Percentiles rank a stretch among this genome's conserved stretches.
These are phyloP conservation scores for Dunaliella primolecta DNA, from an alignment of 139 green algal species.

Conservation along the genomic window DNA sequence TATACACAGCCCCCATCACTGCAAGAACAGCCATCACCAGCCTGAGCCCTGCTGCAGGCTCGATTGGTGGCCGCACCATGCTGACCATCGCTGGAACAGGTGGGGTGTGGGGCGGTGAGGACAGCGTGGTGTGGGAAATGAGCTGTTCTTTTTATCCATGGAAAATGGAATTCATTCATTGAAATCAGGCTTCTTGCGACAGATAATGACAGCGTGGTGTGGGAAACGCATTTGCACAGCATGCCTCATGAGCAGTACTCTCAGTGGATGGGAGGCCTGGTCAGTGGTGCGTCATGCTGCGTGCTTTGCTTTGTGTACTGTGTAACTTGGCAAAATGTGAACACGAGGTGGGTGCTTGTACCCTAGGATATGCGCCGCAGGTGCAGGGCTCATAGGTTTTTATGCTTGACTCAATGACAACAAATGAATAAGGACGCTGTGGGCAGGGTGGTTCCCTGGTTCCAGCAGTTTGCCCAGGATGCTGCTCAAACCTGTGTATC, in stretches of 20 bases:
- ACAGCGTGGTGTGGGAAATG: constrained; percentile 26
- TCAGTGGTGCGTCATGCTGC: too few species aligned
- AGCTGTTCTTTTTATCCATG: too few species aligned
- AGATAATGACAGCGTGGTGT: too few species aligned
- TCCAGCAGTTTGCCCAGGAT: not conserved
- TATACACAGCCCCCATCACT: not conserved
- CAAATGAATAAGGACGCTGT: not conserved
- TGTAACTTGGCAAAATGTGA: too few species aligned
- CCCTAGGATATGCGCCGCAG: too few species aligned
- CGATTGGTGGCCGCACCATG: constrained; percentile 14
- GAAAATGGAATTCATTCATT: too few species aligned
- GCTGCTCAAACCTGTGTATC: not conserved
- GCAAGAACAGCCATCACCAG: constrained; percentile 17
- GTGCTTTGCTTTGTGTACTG: too few species aligned
- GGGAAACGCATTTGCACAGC: too few species aligned
- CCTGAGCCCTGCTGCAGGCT: constrained; percentile 8
- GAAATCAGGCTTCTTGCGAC: too few species aligned
- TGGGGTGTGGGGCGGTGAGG: constrained; percentile 1
- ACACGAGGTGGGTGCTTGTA: not conserved
- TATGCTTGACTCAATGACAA: not conserved
- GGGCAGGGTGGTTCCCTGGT: not conserved
- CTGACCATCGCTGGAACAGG: constrained; percentile 15
- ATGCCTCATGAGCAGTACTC: too few species aligned
- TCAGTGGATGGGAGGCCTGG: too few species aligned
- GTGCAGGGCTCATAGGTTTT: too few species aligned